These are phyloP conservation scores for Schoenoplectus triqueter DNA, from an alignment of 202 grass and related monocot species.

Conservation along the genomic window DNA sequence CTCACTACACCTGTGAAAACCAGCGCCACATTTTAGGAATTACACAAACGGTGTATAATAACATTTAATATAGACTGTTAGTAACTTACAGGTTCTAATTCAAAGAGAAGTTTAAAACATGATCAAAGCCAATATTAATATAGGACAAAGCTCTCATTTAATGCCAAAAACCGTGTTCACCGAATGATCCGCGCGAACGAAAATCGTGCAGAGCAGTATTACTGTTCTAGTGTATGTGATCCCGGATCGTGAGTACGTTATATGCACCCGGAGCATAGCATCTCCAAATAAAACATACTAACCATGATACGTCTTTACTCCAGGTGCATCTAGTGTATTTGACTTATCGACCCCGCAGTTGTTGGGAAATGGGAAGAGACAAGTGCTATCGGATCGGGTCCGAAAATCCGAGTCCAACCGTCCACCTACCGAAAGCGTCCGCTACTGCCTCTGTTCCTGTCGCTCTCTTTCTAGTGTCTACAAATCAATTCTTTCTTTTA, in stretches of 20 bases:
- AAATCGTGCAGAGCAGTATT: background rate
- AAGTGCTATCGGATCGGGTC: constrained; percentile 13
- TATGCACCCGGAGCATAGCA: background rate
- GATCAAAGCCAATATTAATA: background rate
- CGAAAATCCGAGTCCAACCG: constrained; percentile 38
- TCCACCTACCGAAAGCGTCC: constrained; percentile 40
- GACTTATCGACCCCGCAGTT: constrained; percentile 12
- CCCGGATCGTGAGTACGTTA: background rate
- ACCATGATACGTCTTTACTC: background rate
- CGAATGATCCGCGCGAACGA: background rate
- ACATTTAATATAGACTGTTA: background rate
- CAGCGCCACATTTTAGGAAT: background rate
- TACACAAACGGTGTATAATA: background rate
- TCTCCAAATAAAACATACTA: background rate
- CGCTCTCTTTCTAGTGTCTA: background rate
- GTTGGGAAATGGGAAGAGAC: background rate
- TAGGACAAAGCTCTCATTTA: background rate
- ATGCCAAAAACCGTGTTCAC: background rate
- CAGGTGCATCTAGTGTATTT: background rate
- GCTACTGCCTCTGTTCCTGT: background rate
- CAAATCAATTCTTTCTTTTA: background rate
- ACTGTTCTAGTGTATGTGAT: background rate
- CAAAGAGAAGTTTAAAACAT: background rate
- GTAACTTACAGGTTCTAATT: background rate
- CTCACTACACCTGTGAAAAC: background rate